Percentiles rank a stretch among this genome's conserved stretches.
Conservation (phyloP, 1,284 basidiomycete species). For the Leccinum subatratum region DNA sequence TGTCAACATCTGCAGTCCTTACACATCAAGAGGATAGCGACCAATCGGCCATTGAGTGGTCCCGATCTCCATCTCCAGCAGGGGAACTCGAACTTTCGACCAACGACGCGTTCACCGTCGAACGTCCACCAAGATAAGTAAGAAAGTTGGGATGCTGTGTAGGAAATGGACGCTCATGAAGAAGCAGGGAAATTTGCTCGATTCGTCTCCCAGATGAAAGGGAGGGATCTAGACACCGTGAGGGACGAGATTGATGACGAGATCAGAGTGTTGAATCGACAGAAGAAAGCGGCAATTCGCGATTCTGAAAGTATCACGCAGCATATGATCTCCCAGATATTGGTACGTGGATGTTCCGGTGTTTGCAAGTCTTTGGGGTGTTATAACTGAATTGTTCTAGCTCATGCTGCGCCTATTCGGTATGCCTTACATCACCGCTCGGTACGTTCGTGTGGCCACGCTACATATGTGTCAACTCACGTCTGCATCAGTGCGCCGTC, state of each 20-base stretch:
- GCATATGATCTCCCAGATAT: slow-evolving; percentile 94
- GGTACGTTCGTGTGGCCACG: no score
- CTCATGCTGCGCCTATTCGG: slow-evolving; percentile 90
- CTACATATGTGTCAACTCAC: no score
- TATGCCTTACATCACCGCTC: slow-evolving; percentile 93
- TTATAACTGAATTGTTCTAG: slow-evolving; percentile 33
- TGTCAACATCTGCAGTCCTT: slow-evolving; percentile 21
- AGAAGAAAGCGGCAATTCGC: slow-evolving; percentile 83
- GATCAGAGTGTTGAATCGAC: slow-evolving; percentile 75
- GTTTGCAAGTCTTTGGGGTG: not conserved
- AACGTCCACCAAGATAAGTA: slow-evolving; percentile 17
- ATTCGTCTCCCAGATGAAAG: slow-evolving; percentile 87
- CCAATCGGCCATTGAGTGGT: slow-evolving; percentile 41
- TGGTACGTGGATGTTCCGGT: slow-evolving; percentile 47
- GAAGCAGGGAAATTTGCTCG: slow-evolving; percentile 90
- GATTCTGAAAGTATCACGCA: slow-evolving; percentile 94
- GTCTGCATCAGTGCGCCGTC: slow-evolving; percentile 6
- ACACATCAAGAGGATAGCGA: slow-evolving; percentile 23
- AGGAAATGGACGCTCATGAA: slow-evolving; percentile 74
- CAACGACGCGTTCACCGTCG: slow-evolving; percentile 3
- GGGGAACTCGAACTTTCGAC: slow-evolving; percentile 7
- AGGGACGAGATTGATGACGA: slow-evolving; percentile 89
- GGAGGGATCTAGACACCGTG: slow-evolving; percentile 74
- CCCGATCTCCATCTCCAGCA: slow-evolving; percentile 37
- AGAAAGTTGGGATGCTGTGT: slow-evolving; percentile 64